A percentile compares a stretch with the other conserved stretches of the same genome.
Conservation (phyloP, 108 stramenopile genomes). For the Conticribra weissflogii region DNA sequence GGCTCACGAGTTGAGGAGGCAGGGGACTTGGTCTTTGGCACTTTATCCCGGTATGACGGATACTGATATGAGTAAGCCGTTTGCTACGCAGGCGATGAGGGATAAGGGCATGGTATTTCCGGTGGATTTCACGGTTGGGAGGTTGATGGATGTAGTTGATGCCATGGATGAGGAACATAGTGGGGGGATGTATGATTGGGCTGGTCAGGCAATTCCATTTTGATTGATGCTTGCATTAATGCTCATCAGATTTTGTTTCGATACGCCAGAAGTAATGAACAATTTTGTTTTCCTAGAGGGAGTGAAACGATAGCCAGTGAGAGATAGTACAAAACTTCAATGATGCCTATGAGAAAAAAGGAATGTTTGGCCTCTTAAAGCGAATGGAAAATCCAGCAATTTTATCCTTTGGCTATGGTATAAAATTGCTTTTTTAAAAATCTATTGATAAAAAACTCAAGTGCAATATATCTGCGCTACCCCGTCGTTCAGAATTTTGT, state of each 20-base stretch:
- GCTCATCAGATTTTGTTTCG: background rate
- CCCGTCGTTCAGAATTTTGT: too few species aligned
- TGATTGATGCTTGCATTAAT: background rate
- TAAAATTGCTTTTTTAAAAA: too few species aligned
- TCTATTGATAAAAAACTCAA: too few species aligned
- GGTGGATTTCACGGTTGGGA: constrained; percentile 52
- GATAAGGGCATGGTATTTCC: constrained; percentile 50
- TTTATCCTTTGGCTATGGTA: too few species aligned
- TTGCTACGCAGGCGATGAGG: constrained; percentile 46
- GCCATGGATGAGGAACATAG: constrained; percentile 54
- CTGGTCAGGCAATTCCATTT: constrained; percentile 52
- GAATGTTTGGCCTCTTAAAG: too few species aligned
- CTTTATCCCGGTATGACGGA: constrained; percentile 81
- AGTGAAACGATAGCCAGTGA: background rate
- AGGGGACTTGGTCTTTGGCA: constrained; percentile 52
- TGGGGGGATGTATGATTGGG: constrained; percentile 65
- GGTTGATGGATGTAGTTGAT: constrained; percentile 59
- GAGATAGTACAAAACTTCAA: too few species aligned
- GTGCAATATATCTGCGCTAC: too few species aligned
- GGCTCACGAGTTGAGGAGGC: constrained; percentile 59
- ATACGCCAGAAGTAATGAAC: background rate
- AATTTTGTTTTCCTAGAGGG: background rate
- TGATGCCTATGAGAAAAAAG: too few species aligned
- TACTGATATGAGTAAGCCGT: constrained; percentile 70
- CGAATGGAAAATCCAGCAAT: too few species aligned